These are phyloP conservation scores for Elaeagnus macrophylla DNA, from an alignment of 306 rosid species.

Conservation along the genomic window DNA sequence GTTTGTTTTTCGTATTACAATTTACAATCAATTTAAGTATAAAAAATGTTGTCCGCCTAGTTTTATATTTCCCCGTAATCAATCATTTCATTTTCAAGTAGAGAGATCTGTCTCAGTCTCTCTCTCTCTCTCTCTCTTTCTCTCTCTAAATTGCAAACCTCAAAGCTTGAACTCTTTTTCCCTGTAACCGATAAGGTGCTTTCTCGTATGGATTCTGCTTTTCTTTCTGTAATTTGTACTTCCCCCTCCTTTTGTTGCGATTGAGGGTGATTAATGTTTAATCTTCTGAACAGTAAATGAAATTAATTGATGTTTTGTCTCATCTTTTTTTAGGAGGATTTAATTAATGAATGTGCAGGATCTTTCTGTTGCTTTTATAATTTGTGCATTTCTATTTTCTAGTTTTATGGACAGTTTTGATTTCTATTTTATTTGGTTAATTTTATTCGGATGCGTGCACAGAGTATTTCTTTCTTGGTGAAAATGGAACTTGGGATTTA, in stretches of 20 bases:
- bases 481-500: slow-evolving; percentile 25
- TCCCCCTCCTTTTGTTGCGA: background rate
- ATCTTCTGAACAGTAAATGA: slow-evolving; percentile 9
- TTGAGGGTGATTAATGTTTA: slow-evolving; percentile 6
- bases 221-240: background rate
- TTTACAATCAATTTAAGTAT: background rate
- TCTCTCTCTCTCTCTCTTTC: slow-evolving; percentile 15
- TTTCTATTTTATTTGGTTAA: background rate
- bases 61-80: slow-evolving; percentile 19
- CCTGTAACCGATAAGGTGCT: slow-evolving; percentile 29
- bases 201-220: slow-evolving; percentile 25
- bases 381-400: background rate
- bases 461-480: slow-evolving; percentile 18
- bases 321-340: background rate
- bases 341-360: slow-evolving; percentile 2
- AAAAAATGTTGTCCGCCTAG: background rate
- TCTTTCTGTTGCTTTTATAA: background rate
- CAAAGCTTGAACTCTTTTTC: slow-evolving; percentile 11
- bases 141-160: slow-evolving; percentile 15
- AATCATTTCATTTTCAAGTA: slow-evolving; percentile 43
- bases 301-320: background rate
- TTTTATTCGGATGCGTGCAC: background rate
- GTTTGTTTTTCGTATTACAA: background rate
- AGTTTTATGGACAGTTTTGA: background rate
- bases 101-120: slow-evolving; percentile 27